phyloP scores from a whole-genome alignment of 495 filamentous ascomycete species.

The Lindgomyces ingoldianus region DNA sequence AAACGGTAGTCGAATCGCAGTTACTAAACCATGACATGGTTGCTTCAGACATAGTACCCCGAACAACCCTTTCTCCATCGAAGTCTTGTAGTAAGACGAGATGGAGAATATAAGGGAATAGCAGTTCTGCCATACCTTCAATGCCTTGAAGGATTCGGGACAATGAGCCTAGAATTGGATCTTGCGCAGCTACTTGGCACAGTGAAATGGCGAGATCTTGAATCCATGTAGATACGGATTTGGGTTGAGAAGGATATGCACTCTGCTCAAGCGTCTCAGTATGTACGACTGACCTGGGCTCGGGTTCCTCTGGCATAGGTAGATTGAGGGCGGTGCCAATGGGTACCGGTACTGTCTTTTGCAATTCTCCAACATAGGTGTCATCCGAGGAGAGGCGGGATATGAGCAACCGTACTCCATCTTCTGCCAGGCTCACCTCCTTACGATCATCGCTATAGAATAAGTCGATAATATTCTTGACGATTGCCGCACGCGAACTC shows the following conservation, averaged over 20 bases:
- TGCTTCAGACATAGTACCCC: conserved; percentile 53
- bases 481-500: conserved; percentile 47
- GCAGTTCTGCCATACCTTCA: conserved; percentile 32
- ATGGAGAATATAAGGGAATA: conserved; percentile 58
- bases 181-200: conserved; percentile 58
- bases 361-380: conserved; percentile 25
- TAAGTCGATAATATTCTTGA: conserved; percentile 67
- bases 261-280: conserved; percentile 7
- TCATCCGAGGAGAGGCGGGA: conserved; percentile 50
- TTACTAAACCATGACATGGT: conserved; percentile 54
- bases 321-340: conserved; percentile 25
- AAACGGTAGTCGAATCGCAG: conserved; percentile 44
- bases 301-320: conserved; percentile 2
- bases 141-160: conserved; percentile 30
- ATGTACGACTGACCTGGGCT: not conserved
- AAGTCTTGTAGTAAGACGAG: conserved; percentile 63
- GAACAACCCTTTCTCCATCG: conserved; percentile 53
- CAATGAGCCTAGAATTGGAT: conserved; percentile 55
- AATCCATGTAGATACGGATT: conserved; percentile 57
- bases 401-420: conserved; percentile 69
- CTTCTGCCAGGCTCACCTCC: conserved; percentile 75
- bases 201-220: conserved; percentile 63
- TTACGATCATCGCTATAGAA: conserved; percentile 62
- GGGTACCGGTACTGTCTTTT: conserved; percentile 27
- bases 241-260: conserved; percentile 11